Evolutionary conservation across 2,329 filamentous ascomycete genomes (phyloP).

Genomic region (Nemania bipapillata): DNA sequence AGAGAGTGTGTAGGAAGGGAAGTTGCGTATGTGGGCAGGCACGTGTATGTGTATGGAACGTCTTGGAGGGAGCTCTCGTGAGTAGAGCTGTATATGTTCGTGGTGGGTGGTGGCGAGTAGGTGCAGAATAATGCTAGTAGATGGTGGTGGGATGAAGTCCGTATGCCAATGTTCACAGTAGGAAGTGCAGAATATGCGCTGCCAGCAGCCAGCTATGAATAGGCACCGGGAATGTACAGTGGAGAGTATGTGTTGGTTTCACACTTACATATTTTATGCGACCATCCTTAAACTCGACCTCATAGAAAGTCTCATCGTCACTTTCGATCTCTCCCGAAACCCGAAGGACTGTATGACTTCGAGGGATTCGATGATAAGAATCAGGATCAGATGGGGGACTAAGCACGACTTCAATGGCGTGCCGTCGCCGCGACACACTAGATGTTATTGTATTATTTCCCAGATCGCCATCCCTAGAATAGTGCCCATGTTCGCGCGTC

Average conservation of each 20-base stretch:
- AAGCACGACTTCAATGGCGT: slow-evolving; percentile 49
- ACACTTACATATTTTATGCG: slow-evolving; percentile 58
- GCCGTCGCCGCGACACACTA: slow-evolving; percentile 25
- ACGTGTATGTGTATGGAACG: no score
- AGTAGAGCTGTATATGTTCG: no score
- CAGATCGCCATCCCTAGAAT: background rate
- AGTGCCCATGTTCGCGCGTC: background rate
- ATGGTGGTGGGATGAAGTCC: no score
- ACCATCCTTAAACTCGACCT: slow-evolving; percentile 61
- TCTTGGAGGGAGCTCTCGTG: no score
- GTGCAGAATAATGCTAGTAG: no score
- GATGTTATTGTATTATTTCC: background rate
- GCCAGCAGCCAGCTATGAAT: background rate
- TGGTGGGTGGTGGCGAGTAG: no score
- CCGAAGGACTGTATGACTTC: slow-evolving; percentile 55
- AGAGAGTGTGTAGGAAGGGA: no score
- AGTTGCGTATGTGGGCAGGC: no score
- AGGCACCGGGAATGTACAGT: background rate
- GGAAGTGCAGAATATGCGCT: background rate
- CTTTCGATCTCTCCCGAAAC: slow-evolving; percentile 51
- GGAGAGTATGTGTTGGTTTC: background rate
- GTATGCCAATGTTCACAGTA: background rate
- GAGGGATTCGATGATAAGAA: slow-evolving; percentile 43
- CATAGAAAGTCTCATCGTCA: slow-evolving; percentile 49
- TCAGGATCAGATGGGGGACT: slow-evolving; percentile 43